Base-by-base conservation (phyloP, 2,329 filamentous ascomycete genomes). In the Coniochaeta sp. region DNA sequence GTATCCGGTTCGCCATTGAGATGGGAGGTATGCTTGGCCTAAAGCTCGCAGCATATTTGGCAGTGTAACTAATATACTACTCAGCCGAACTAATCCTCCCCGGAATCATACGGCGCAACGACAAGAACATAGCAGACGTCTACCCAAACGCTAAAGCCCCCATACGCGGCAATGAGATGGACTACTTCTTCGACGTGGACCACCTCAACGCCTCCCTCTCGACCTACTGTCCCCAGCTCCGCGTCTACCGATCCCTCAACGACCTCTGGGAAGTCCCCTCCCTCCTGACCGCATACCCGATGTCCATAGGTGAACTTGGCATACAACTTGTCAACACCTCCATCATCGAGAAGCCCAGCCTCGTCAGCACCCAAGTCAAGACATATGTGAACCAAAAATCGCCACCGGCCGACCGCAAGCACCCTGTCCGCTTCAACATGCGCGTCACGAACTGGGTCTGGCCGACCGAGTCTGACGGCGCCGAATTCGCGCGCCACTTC, bases 1-100 rank as follows among this genome's bases (percentile, higher is more conserved):
- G 78, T 66, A 66, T 81, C 24, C 73, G 77, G 50, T 73, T 77
- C 58, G 77, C 76, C 16, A 79, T 80, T 34, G 76, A 79, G 68
- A 75, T 77, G 47, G 79, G 79, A 59, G 78, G 78, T 72, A 62
- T 65, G 65, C 73, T 28, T 16, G 28, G 64, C 12, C 62, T 5
- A 57, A 54, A 16, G 31, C 28, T 26, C 26, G 6, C 16, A 9
- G 19, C 11, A 47, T 47, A 24, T 4, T 24, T 1, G 7, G 17
- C n/a, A 14, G 7, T 14, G 8, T 33, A 19, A 28, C 47, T 52
- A 16, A 52, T 24, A n/a, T 12, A 12, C 7, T 3, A 52, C 6
- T 14, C 14, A 72, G 74, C 74, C 36, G 70, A 72, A 57, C 61
- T 79, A 38, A 67, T 78, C 58, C 64, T 77, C 8, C 75, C 76